These are phyloP conservation scores for Oropetium thomaeum DNA, from an alignment of 176 grass and related monocot genomes.

Conservation along the genomic window DNA sequence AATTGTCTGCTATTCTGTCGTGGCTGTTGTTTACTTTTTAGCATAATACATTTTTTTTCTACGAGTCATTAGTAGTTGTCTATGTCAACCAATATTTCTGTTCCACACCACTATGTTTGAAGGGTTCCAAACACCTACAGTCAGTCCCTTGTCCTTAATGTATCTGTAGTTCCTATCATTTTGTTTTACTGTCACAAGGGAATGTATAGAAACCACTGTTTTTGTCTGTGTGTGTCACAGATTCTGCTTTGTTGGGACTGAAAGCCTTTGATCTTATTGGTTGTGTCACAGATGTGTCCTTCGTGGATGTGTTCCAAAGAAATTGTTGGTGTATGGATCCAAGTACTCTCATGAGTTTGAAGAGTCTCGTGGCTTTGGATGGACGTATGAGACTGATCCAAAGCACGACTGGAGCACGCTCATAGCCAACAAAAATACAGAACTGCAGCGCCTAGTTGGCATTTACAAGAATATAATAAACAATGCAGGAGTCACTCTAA, in stretches of 20 bases:
- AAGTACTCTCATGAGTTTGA: slow-evolving; percentile 82
- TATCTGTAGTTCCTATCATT: background rate
- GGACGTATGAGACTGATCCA: slow-evolving; percentile 63
- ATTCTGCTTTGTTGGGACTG: slow-evolving; percentile 54
- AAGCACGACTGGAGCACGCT: slow-evolving; percentile 78
- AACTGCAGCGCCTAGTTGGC: slow-evolving; percentile 62
- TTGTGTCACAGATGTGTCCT: slow-evolving; percentile 62
- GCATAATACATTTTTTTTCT: background rate
- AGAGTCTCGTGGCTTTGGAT: slow-evolving; percentile 76
- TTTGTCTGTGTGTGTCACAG: slow-evolving; percentile 44
- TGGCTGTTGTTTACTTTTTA: slow-evolving; percentile 2
- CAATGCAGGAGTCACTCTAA: slow-evolving; percentile 61
- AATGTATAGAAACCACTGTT: background rate
- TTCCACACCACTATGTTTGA: background rate
- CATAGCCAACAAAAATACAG: slow-evolving; percentile 80
- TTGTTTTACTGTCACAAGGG: background rate
- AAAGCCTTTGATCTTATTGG: slow-evolving; percentile 9
- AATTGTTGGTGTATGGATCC: slow-evolving; percentile 70
- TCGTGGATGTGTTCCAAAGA: slow-evolving; percentile 80
- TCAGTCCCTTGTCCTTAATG: background rate
- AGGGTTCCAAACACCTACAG: background rate
- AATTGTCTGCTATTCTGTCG: background rate
- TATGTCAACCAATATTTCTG: slow-evolving; percentile 1
- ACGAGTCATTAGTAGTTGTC: background rate
- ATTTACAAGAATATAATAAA: slow-evolving; percentile 73